Conservation (phyloP, 2,329 filamentous ascomycete species). For the Sarocladiaceae sp. region DNA sequence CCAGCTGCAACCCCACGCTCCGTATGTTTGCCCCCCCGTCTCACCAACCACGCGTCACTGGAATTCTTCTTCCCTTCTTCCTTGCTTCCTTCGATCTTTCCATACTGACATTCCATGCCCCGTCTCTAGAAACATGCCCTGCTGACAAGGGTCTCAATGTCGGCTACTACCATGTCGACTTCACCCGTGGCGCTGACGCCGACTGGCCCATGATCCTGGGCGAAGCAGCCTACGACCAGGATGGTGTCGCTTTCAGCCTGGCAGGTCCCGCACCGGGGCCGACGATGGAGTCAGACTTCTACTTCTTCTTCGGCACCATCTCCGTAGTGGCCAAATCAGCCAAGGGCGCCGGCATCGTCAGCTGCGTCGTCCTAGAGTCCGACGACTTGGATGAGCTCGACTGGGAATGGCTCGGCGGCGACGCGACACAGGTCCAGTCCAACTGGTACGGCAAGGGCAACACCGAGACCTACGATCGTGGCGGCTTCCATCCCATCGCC, state of each 20-base stretch:
- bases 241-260: conserved; percentile 41
- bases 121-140: conserved; percentile 42
- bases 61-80: not conserved
- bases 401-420: conserved; percentile 70
- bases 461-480: conserved; percentile 54
- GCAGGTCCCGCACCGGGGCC: conserved; percentile 46
- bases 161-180: conserved; percentile 49
- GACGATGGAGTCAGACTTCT: conserved; percentile 61
- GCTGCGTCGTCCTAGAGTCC: conserved; percentile 67
- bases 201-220: conserved; percentile 15
- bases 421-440: conserved; percentile 57
- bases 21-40: conserved; percentile 1
- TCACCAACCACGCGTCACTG: too few relatives aligned
- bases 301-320: conserved; percentile 74
- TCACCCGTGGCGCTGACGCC: conserved; percentile 54
- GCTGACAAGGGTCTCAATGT: conserved; percentile 57
- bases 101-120: not conserved
- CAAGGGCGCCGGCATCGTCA: conserved; percentile 72
- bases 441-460: conserved; percentile 72
- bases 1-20: conserved; percentile 3
- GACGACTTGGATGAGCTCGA: conserved; percentile 75
- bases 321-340: conserved; percentile 68
- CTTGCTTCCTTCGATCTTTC: too few relatives aligned
- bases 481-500: conserved; percentile 13
- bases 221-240: conserved; percentile 15